Evolutionary conservation across 2,329 filamentous ascomycete species (phyloP), one percentile per base, ranked within the genome.

Genomic region (Fusarium napiforme): DNA sequence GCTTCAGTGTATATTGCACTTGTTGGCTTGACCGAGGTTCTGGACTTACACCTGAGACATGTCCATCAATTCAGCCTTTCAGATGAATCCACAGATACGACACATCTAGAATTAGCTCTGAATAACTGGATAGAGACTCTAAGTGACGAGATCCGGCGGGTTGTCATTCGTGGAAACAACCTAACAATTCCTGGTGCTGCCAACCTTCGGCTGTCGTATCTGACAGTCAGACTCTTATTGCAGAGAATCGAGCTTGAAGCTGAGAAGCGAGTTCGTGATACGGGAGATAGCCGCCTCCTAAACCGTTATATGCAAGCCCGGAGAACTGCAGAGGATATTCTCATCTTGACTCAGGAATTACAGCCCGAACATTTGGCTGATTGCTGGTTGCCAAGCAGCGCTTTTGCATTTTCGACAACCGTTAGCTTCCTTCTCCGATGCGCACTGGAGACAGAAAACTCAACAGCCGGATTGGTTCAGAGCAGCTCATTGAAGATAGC

Each of bases 161-260:
- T 85, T 16, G 82, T 86, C 23, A 78, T 85, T 3, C 81, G 85
- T 8, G 86, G 86, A 3, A 82, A 79, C 5, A 76, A 81, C 21
- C 71, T 87, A 0, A 75, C 81, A 5, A 75, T 83, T 0, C 83
- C 84, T 0, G 87, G 87, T 0, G 84, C 85, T 0, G 81, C 86
- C 10, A 89, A 89, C 57, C 80, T 89, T 19, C 85, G 87, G 7
- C 77, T 89, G 5, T 82, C 85, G 2, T 89, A 88, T 70, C 75
- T 89, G 2, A 85, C 85, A 0, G 80, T 85, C 10, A 83, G 84
- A 40, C 79, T 89, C 7, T 78, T 89, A 1, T 78, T 85, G 1
- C 82, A 84, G 32, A 82, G 87, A 4, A 84, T 89, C 28, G 81
- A 84, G 57, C 82, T 87, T 4, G 85, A 87, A 56, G 79, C 81